Conservation (phyloP, 352 stramenopile genomes). For the Pythium periplocum region DNA sequence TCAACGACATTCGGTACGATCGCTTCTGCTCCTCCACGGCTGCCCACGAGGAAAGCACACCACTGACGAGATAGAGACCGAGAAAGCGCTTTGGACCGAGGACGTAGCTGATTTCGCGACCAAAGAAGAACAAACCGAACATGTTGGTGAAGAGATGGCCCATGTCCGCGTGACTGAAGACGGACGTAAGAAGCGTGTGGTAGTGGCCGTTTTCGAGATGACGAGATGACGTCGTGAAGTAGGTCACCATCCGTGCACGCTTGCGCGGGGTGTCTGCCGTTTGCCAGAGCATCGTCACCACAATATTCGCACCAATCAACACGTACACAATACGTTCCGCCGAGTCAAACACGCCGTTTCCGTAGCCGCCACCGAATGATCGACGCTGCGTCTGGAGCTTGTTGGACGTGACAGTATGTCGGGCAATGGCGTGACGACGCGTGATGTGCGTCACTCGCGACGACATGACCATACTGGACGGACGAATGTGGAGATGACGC, state of each 20-base stretch:
- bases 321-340: constrained; percentile 39
- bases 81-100: constrained; percentile 65
- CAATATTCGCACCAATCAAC: constrained; percentile 48
- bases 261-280: constrained; percentile 36
- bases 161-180: constrained; percentile 63
- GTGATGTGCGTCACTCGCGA: too few relatives aligned
- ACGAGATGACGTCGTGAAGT: constrained; percentile 73
- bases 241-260: constrained; percentile 56
- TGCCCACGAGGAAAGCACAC: constrained; percentile 53
- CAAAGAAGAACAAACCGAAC: constrained; percentile 76
- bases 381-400: constrained; percentile 3
- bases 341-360: constrained; percentile 7
- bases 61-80: constrained; percentile 64
- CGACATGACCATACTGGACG: too few relatives aligned
- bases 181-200: constrained; percentile 68
- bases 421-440: too few relatives aligned
- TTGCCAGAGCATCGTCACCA: constrained; percentile 57
- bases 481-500: too few relatives aligned
- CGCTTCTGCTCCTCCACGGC: constrained; percentile 57
- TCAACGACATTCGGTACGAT: constrained; percentile 35
- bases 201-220: constrained; percentile 56
- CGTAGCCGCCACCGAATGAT: neutral
- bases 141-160: constrained; percentile 68
- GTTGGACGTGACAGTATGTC: too few relatives aligned
- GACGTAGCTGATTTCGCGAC: constrained; percentile 59